Evolutionary conservation across 2,329 filamentous ascomycete genomes (phyloP).

Genomic region (Paraconiothyrium sp.): DNA sequence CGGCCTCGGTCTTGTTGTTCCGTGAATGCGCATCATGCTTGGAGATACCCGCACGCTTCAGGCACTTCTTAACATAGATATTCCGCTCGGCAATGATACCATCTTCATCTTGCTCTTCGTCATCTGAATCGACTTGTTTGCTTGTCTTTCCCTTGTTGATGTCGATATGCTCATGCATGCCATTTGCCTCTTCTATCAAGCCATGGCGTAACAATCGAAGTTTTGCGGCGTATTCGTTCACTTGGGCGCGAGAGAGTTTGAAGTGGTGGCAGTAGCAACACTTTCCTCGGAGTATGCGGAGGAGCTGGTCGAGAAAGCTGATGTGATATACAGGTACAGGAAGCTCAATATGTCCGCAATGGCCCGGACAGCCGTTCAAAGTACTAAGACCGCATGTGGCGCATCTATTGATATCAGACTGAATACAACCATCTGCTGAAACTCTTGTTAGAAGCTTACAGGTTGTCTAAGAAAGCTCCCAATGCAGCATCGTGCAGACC

Average conservation of each 20-base stretch:
- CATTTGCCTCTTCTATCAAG: slow-evolving; percentile 73
- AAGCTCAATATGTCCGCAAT: slow-evolving; percentile 93
- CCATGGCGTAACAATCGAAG: slow-evolving; percentile 86
- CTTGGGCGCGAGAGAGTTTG: slow-evolving; percentile 76
- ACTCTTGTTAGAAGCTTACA: slow-evolving; percentile 63
- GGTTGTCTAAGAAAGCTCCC: slow-evolving; percentile 85
- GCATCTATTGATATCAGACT: slow-evolving; percentile 67
- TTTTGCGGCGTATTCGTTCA: slow-evolving; percentile 85
- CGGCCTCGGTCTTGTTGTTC: slow-evolving; percentile 81
- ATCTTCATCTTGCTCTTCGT: slow-evolving; percentile 67
- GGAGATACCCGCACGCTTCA: slow-evolving; percentile 66
- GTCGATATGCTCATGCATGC: slow-evolving; percentile 57
- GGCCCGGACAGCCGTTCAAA: slow-evolving; percentile 81
- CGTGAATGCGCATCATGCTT: slow-evolving; percentile 57
- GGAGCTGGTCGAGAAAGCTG: slow-evolving; percentile 92
- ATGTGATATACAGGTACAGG: slow-evolving; percentile 94
- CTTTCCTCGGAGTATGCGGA: slow-evolving; percentile 84
- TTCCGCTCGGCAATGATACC: slow-evolving; percentile 66
- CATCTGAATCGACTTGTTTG: slow-evolving; percentile 63
- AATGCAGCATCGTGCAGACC: slow-evolving; percentile 93
- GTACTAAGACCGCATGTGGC: slow-evolving; percentile 89
- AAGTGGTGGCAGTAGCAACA: slow-evolving; percentile 92
- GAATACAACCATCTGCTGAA: not conserved
- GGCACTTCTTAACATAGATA: slow-evolving; percentile 76
- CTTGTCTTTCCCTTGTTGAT: slow-evolving; percentile 49